Percentiles rank a stretch among this genome's conserved stretches.
These are phyloP conservation scores for Entomortierella parvispora DNA, from an alignment of 192 early-diverging fungal species.

Conservation along the genomic window DNA sequence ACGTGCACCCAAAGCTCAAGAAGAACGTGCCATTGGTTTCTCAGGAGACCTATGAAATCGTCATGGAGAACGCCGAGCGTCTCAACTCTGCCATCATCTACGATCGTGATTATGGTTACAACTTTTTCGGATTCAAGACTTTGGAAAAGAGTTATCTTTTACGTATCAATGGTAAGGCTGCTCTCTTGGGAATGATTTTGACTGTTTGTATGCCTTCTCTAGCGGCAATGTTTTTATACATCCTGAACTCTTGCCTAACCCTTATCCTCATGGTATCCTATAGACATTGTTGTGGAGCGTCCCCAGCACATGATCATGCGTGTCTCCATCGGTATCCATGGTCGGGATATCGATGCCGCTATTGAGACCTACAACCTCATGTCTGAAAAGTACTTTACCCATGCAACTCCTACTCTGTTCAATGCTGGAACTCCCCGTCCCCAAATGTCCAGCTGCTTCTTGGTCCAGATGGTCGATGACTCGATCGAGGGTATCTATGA, in stretches of 20 bases:
- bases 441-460: constrained; percentile 93
- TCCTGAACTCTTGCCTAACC: too few species aligned
- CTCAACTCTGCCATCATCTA: constrained; percentile 92
- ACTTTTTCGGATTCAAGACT: constrained; percentile 99
- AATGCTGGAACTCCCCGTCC: constrained; percentile 97
- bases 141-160: constrained; percentile 93
- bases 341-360: constrained; percentile 84
- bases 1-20: constrained; percentile 86
- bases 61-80: constrained; percentile 75
- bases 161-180: constrained; percentile 72
- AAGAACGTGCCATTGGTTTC: constrained; percentile 89
- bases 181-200: neutral
- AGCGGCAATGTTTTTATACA: too few species aligned
- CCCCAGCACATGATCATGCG: constrained; percentile 99
- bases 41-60: constrained; percentile 71
- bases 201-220: neutral
- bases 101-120: constrained; percentile 95
- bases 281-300: constrained; percentile 79
- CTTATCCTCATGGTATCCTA: neutral
- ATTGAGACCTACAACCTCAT: constrained; percentile 93
- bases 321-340: constrained; percentile 97
- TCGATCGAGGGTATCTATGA: constrained; percentile 98
- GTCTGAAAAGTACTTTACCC: constrained; percentile 95
- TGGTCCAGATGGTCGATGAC: constrained; percentile 95
- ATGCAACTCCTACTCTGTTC: constrained; percentile 96